Percentiles rank a stretch among this genome's conserved stretches.
phyloP scores from a whole-genome alignment of 2,329 filamentous ascomycete species.

The Diaporthe ampelina region DNA sequence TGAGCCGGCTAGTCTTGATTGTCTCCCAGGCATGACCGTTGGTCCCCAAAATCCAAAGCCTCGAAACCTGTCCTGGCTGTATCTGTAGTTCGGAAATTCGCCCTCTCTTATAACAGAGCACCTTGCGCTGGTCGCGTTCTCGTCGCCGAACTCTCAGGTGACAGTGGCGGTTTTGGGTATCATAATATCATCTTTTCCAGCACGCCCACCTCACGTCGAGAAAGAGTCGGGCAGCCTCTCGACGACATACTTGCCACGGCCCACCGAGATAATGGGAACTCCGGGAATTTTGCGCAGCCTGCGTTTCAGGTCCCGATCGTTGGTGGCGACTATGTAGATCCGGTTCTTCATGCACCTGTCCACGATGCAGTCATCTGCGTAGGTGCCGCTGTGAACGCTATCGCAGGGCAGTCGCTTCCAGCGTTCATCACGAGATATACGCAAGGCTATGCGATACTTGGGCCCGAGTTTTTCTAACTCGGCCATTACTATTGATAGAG shows the following conservation, averaged over 20 bases:
- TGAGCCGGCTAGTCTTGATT: not conserved
- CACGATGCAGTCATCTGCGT: constrained; percentile 77
- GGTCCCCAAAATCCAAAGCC: not conserved
- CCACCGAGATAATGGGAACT: constrained; percentile 84
- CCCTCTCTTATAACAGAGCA: not conserved
- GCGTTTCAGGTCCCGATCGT: constrained; percentile 85
- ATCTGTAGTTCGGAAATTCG: not conserved
- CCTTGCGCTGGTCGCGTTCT: not conserved
- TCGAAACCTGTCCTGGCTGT: not conserved
- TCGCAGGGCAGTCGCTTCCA: constrained; percentile 90
- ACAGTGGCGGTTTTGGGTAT: not conserved
- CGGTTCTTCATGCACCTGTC: constrained; percentile 80
- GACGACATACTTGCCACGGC: constrained; percentile 92
- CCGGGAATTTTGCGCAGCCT: constrained; percentile 80
- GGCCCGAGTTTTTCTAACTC: constrained; percentile 65
- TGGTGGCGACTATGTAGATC: constrained; percentile 83
- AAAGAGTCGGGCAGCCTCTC: constrained; percentile 90
- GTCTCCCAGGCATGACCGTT: too few species aligned
- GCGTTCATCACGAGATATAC: constrained; percentile 89
- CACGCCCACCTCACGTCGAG: constrained; percentile 62
- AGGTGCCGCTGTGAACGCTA: constrained; percentile 80
- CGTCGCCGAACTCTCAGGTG: not conserved
- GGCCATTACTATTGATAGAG: constrained; percentile 59
- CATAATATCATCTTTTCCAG: not conserved
- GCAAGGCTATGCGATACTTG: constrained; percentile 88